Base-by-base conservation (phyloP, 768 basidiomycete species). In the Myochromella boudieri region DNA sequence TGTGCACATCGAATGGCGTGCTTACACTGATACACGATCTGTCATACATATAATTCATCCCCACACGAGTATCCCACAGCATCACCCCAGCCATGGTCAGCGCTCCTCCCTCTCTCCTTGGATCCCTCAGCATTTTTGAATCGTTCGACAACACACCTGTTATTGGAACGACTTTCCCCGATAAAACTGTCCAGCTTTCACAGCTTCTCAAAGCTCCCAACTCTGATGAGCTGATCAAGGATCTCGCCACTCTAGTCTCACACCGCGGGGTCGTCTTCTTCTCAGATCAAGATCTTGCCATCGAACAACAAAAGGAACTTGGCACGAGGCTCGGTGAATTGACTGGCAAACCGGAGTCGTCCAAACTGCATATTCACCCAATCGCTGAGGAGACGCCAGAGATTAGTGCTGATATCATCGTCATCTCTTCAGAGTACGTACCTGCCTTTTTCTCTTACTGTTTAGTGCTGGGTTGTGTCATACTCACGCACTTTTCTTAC, bases 181-280 rank as follows among this genome's bases (percentile, higher is more conserved):
- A 64, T 55, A 59, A 63, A 22, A 62, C 70, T 24, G 63, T 74
- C 12, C 78, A 81, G 57, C 69, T 82, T 10, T 68, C 71, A 3
- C 54, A 65, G 10, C 54, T 81, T 5, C 70, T 83, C 17, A 52
- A 61, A 1, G 71, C 71, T 1, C 60, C 66, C 4, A 71, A 80
- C 54, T 59, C 74, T 5, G 79, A 81, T 51, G 72, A 73, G 49
- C 63, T 80, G 40, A 61, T 82, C 48, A 68, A 68, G 15, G 81
- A 82, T 54, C 73, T 84, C 6, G 79, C 81, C 0, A 68, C 69
- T 2, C 68, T 81, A 32, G 69, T 75, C 28, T 73, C 71, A 22
- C 76, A 76, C 42, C 77, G 83, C 24, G 81, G 81, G 2, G 83
- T 84, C 37, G 80, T 83, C 6, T 85, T 85, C 65, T 81, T 85